These are phyloP conservation scores for Fusarium nygamai DNA, from an alignment of 2,329 filamentous ascomycete genomes.

Conservation along the genomic window DNA sequence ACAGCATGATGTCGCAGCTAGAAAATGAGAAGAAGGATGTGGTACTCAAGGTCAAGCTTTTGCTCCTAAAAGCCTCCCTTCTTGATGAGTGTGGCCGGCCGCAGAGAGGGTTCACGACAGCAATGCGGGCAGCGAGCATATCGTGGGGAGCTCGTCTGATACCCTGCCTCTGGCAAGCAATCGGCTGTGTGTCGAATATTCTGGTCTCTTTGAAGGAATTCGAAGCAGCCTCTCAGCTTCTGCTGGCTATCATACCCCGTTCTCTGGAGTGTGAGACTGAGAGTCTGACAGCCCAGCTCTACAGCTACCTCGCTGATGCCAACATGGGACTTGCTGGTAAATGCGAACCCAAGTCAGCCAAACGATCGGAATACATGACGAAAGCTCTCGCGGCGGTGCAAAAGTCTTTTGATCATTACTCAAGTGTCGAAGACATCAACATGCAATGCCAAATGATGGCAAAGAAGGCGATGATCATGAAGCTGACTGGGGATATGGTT, in stretches of 20 bases:
- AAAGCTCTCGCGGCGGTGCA: constrained; percentile 70
- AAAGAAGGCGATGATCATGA: constrained; percentile 83
- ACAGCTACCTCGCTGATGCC: constrained; percentile 77
- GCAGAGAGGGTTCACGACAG: constrained; percentile 79
- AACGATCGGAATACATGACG: constrained; percentile 65
- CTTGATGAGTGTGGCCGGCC: constrained; percentile 75
- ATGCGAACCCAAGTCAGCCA: constrained; percentile 52
- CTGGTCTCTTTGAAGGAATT: constrained; percentile 78
- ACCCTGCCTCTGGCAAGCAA: constrained; percentile 76
- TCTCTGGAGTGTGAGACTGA: constrained; percentile 76
- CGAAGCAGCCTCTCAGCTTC: constrained; percentile 69
- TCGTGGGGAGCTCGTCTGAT: constrained; percentile 76
- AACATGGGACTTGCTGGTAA: constrained; percentile 79
- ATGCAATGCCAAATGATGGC: constrained; percentile 82
- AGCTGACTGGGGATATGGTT: constrained; percentile 70
- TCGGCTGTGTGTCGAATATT: constrained; percentile 73
- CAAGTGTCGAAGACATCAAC: constrained; percentile 70
- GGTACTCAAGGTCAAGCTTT: constrained; percentile 73
- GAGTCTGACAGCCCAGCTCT: constrained; percentile 71
- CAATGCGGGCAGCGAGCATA: constrained; percentile 77
- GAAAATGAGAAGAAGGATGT: constrained; percentile 63
- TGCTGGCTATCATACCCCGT: constrained; percentile 78
- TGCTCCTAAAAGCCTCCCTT: constrained; percentile 77
- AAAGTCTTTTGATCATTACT: constrained; percentile 71
- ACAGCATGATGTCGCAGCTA: constrained; percentile 54